These are phyloP conservation scores for Podila epicladia DNA, from an alignment of 192 early-diverging fungal genomes.

Conservation along the genomic window DNA sequence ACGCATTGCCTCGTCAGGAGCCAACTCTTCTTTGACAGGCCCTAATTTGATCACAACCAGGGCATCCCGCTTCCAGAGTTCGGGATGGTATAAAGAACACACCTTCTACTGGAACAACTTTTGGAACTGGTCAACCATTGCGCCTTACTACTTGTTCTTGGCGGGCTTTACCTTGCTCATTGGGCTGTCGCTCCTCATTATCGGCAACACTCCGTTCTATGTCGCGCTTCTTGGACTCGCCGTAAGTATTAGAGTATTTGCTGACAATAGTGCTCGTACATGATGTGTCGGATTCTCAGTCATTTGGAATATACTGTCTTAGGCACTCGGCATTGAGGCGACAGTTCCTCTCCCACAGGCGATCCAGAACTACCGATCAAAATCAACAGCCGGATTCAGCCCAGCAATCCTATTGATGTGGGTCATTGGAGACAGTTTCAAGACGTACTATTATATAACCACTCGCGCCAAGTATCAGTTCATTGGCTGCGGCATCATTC, in stretches of 20 bases:
- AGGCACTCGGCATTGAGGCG: conserved; percentile 65
- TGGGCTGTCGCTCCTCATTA: conserved; percentile 40
- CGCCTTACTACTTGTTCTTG: conserved; percentile 35
- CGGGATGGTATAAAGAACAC: conserved; percentile 41
- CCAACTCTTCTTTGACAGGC: conserved; percentile 6
- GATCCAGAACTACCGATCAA: conserved; percentile 53
- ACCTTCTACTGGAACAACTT: conserved; percentile 34
- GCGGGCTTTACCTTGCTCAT: conserved; percentile 28
- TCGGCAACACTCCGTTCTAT: conserved; percentile 40
- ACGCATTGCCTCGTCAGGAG: conserved; percentile 14
- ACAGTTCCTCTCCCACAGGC: conserved; percentile 69
- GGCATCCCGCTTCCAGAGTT: conserved; percentile 21
- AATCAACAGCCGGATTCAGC: conserved; percentile 64
- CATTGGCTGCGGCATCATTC: conserved; percentile 62
- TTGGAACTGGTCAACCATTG: conserved; percentile 47
- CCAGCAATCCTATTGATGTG: conserved; percentile 53
- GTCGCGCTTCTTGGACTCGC: conserved; percentile 42
- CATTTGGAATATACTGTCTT: background rate
- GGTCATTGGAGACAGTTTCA: conserved; percentile 67
- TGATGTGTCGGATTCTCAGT: background rate
- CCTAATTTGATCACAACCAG: conserved; percentile 14
- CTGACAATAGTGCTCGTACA: background rate
- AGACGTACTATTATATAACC: conserved; percentile 64
- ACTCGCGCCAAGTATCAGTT: conserved; percentile 63
- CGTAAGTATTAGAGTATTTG: conserved; percentile 8